Conservation (phyloP, 352 stramenopile species). For the Pythium chondricola region DNA sequence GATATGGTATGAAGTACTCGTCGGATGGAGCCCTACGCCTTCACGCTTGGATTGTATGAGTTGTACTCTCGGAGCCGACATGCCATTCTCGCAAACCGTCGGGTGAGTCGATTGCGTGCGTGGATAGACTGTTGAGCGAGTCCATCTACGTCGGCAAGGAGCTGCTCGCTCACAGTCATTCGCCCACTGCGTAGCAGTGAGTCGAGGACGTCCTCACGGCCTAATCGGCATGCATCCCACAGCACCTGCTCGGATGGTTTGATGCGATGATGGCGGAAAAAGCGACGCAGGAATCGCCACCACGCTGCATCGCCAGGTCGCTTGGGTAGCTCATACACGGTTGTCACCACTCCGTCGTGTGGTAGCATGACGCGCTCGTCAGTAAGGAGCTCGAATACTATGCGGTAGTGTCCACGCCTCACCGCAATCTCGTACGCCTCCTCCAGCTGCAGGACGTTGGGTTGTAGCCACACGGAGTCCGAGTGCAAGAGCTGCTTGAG, state of each 20-base stretch:
- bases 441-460: neutral
- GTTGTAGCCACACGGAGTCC: neutral
- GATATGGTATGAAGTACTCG: too few species aligned
- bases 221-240: constrained; percentile 6
- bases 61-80: too few species aligned
- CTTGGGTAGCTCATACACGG: constrained; percentile 9
- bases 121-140: too few species aligned
- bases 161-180: constrained; percentile 2
- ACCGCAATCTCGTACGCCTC: neutral
- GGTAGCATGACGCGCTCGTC: constrained; percentile 4
- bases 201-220: constrained; percentile 4
- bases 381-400: constrained; percentile 6
- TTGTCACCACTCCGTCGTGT: neutral
- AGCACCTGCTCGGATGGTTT: constrained; percentile 15
- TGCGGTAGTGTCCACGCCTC: constrained; percentile 5
- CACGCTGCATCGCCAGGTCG: constrained; percentile 9
- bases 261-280: constrained; percentile 11
- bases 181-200: constrained; percentile 8
- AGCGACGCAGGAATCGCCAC: constrained; percentile 13
- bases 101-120: too few species aligned
- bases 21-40: too few species aligned
- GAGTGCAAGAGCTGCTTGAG: constrained; percentile 3
- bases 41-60: too few species aligned
- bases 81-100: too few species aligned
- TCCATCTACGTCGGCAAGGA: neutral